Evolutionary conservation across 2,329 filamentous ascomycete genomes (phyloP), one percentile per base, ranked within the genome.

Genomic region (Trichoderma asperellum): DNA sequence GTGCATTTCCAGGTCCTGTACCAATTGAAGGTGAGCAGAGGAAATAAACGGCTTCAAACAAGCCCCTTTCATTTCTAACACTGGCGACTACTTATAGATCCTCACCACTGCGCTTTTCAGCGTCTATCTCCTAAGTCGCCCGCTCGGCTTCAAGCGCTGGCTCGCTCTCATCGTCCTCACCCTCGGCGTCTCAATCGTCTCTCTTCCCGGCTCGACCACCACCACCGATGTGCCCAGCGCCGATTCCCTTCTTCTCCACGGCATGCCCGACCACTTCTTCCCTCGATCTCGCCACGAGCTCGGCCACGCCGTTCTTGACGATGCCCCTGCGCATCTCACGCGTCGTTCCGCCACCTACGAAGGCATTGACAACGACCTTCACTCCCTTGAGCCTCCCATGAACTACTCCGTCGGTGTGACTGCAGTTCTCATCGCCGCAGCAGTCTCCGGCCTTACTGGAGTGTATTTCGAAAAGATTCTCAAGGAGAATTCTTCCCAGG

Each of bases 1-100:
- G 93, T 96, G 5, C 94, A 95, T 66, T 98, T 97, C 77, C 94
- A 97, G 79, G 90, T 97, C 70, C 88, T 96, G 32, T 97, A 96
- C 78, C 95, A 99, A 81, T 84, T 98, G 69, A 97, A 97, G 84
- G 87, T 88, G 35, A 59, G 63, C 37, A 12, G n/a, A n/a, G 8
- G 37, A 47, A 14, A 24, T 24, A 24, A 24, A 7, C 11, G 37
- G 32, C 29, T 75, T n/a, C 79, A 70, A 18, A 27, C 4, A 57
- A 32, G 5, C 12, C 8, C 0, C 10, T 18, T 10, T 34, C n/a
- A 43, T 57, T n/a, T 6, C 52, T 56, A 32, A 67, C 34, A 4
- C 29, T 8, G 1, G 1, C 21, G 16, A 29, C 12, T 14, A 24
- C 24, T 24, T 24, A 24, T 24, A 89, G 87, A 96, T 98, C 72